Conservation (phyloP, 768 basidiomycete species). For the Psilocybe tampanensis region DNA sequence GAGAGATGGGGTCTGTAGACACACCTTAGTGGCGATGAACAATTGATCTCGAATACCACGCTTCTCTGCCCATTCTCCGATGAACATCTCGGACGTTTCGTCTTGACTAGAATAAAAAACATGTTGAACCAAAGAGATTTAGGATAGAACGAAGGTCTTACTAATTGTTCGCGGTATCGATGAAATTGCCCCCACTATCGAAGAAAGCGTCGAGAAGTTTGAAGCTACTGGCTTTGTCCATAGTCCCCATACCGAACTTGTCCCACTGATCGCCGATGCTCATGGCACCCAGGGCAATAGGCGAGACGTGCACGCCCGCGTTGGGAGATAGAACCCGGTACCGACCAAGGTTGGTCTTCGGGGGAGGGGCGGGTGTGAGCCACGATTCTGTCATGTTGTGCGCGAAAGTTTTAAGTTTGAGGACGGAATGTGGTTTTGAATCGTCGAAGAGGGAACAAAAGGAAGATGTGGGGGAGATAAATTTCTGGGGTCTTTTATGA, state of each 20-base stretch:
- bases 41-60: constrained; percentile 49
- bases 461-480: too few species aligned
- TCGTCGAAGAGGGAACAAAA: too few species aligned
- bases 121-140: background rate
- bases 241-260: constrained; percentile 32
- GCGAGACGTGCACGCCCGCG: constrained; percentile 44
- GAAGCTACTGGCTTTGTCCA: constrained; percentile 45
- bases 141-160: constrained; percentile 5
- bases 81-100: constrained; percentile 54
- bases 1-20: background rate
- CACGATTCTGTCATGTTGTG: background rate
- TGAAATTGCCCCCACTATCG: constrained; percentile 50
- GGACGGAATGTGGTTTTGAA: too few species aligned
- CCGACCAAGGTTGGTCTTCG: constrained; percentile 33
- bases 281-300: constrained; percentile 43
- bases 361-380: constrained; percentile 15
- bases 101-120: constrained; percentile 40
- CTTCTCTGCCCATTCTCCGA: constrained; percentile 55
- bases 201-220: constrained; percentile 47
- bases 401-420: too few species aligned
- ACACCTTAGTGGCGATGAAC: constrained; percentile 50
- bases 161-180: constrained; percentile 52
- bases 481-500: too few species aligned
- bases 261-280: constrained; percentile 45
- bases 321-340: constrained; percentile 37